Percentiles rank a stretch among this genome's conserved stretches.
Evolutionary conservation across 1,139 yeast species (phyloP).

Genomic region (Williopsis jadinii): DNA sequence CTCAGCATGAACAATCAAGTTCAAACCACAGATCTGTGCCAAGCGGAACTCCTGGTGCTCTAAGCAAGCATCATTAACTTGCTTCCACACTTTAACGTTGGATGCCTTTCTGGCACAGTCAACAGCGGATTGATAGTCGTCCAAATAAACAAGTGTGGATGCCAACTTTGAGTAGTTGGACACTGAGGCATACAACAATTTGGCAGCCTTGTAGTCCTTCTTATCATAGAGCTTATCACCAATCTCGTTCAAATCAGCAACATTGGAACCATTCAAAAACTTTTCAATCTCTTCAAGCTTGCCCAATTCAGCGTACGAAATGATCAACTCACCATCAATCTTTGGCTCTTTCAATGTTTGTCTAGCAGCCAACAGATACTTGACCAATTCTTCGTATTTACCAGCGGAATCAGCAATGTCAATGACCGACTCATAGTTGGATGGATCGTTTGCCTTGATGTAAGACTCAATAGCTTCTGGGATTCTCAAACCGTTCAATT

Average conservation of each 20-base stretch:
- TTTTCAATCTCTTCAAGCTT: constrained; percentile 76
- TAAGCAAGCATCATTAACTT: constrained; percentile 94
- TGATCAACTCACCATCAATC: constrained; percentile 86
- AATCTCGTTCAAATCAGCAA: constrained; percentile 84
- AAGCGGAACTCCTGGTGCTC: constrained; percentile 92
- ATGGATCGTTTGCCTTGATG: constrained; percentile 86
- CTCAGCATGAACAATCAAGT: constrained; percentile 94
- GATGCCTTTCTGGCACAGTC: constrained; percentile 99
- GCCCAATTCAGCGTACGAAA: constrained; percentile 78
- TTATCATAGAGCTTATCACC: constrained; percentile 87
- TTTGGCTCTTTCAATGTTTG: constrained; percentile 83
- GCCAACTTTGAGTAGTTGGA: constrained; percentile 95
- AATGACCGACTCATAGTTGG: constrained; percentile 85
- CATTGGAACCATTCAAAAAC: constrained; percentile 80
- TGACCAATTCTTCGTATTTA: constrained; percentile 86
- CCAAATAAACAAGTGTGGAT: constrained; percentile 84
- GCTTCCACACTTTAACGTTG: constrained; percentile 92
- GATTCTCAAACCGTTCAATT: constrained; percentile 86
- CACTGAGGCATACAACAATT: constrained; percentile 74
- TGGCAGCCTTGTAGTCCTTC: constrained; percentile 88
- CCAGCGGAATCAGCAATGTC: constrained; percentile 96
- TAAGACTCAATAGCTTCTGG: constrained; percentile 89
- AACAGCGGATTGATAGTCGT: constrained; percentile 93
- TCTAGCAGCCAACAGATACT: constrained; percentile 92
- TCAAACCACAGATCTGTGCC: constrained; percentile 98